Evolutionary conservation across 1,284 basidiomycete genomes (phyloP), one percentile per base, ranked within the genome.

Genomic region (Irpex lacteus): DNA sequence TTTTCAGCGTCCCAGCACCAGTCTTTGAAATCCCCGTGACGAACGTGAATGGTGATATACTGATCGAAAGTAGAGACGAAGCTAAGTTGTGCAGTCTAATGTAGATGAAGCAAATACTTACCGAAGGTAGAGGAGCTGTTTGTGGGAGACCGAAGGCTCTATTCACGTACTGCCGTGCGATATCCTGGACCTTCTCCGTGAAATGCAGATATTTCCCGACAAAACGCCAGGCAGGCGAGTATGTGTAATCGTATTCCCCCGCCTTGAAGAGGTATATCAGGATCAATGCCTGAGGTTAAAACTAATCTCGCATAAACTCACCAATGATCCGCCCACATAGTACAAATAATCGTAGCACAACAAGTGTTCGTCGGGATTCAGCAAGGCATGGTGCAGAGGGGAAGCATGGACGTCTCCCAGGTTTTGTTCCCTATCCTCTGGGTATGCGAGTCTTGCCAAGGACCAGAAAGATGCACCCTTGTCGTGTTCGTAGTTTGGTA

Each of bases 31-130:
- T 91, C 89, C 3, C 81, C 83, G 61, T 84, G 86, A 9, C 89
- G 84, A 19, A 85, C 77, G 70, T 91, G 89, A 54, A 90, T 80
- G 6, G 82, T 79, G 67, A 91, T 87, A 71, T 83, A 89, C 83
- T 88, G 63, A 5, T 52, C 26, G 3, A 26, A 26, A 56, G 19
- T 5, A 3, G 34, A 26, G 50, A 32, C 60, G 47, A 50, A 60
- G 54, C 49, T 36, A 2, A 6, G 26, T 26, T 26, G 26, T 26
- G 3, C 26, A 26, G 26, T 26, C 26, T 26, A 26, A 26, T 26
- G 26, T 3, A 26, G 26, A 26, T 26, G 26, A 26, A 26, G 26
- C 3, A 26, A 26, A 26, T 2, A 26, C 26, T 26, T 26, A 26
- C 26, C 3, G 26, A 26, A 26, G 26, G 2, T 26, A 26, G 2